These are phyloP conservation scores for Rachicladosporium sp. DNA, from an alignment of 2,329 filamentous ascomycete species.

Conservation along the genomic window DNA sequence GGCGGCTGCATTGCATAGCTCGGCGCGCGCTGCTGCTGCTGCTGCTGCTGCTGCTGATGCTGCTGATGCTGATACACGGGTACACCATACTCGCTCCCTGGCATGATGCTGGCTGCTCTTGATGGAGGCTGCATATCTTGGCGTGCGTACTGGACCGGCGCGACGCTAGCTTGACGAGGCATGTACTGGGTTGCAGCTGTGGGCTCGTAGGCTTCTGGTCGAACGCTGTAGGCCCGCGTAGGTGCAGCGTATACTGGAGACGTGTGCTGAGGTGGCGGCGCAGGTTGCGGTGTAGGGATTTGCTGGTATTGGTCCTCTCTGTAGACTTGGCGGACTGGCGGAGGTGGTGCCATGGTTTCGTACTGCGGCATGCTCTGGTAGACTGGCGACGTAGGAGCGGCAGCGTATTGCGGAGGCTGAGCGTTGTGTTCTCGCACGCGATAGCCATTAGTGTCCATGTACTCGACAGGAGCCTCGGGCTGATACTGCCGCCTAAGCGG, in stretches of 20 bases:
- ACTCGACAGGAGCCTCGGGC: conserved; percentile 12
- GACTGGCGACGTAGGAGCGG: conserved; percentile 12
- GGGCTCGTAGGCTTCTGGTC: conserved; percentile 40
- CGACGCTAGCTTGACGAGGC: conserved; percentile 26
- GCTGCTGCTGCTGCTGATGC: conserved; percentile 6
- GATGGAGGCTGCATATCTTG: conserved; percentile 10
- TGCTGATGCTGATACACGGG: conserved; percentile 4
- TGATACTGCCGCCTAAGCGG: conserved; percentile 10
- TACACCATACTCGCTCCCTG: conserved; percentile 14
- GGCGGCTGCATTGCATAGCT: conserved; percentile 10
- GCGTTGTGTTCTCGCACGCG: conserved; percentile 12
- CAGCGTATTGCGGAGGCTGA: conserved; percentile 12
- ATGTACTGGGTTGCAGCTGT: conserved; percentile 6
- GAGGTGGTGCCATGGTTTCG: conserved; percentile 5
- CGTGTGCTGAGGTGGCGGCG: conserved; percentile 24
- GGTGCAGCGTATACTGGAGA: conserved; percentile 14
- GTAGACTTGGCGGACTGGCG: conserved; percentile 6
- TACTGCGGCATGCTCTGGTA: conserved; percentile 7
- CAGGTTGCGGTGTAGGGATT: conserved; percentile 36
- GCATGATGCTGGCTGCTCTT: conserved; percentile 30
- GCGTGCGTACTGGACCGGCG: conserved; percentile 27
- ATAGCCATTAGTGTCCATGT: conserved; percentile 18
- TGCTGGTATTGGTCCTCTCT: conserved; percentile 15
- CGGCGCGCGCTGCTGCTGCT: conserved; percentile 7
- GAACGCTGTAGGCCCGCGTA: conserved; percentile 19